Conservation (phyloP, 108 stramenopile species). For the Nitzschia putrida region DNA sequence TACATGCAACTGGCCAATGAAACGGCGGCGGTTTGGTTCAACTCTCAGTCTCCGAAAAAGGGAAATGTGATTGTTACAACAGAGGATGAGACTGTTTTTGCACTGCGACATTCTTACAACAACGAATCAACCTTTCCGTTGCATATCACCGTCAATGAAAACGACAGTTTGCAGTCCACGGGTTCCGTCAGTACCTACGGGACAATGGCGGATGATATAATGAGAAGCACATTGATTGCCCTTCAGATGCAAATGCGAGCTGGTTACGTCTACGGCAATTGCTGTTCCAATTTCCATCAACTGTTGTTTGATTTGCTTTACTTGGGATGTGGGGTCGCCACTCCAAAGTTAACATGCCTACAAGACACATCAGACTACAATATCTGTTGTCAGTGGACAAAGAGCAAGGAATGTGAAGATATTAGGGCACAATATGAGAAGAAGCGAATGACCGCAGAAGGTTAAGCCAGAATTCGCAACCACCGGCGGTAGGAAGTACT, state of each 20-base stretch:
- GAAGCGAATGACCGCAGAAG: too few species aligned
- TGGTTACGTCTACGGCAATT: slow-evolving; percentile 24
- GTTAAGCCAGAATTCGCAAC: too few species aligned
- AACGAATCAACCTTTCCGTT: slow-evolving; percentile 14
- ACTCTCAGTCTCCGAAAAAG: background rate
- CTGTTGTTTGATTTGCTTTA: slow-evolving; percentile 22
- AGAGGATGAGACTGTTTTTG: slow-evolving; percentile 10
- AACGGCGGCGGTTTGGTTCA: background rate
- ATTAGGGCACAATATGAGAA: too few species aligned
- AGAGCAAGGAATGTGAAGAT: background rate
- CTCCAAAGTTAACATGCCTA: background rate
- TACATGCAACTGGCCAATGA: slow-evolving; percentile 21
- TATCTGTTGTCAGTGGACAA: slow-evolving; percentile 5
- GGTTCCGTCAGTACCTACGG: slow-evolving; percentile 2
- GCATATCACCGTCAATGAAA: slow-evolving; percentile 18
- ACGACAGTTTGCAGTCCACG: slow-evolving; percentile 21
- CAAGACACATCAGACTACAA: slow-evolving; percentile 9
- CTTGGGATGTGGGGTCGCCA: slow-evolving; percentile 24
- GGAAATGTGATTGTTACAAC: slow-evolving; percentile 24
- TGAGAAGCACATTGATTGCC: slow-evolving; percentile 25
- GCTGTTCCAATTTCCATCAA: slow-evolving; percentile 37
- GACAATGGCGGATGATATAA: slow-evolving; percentile 20
- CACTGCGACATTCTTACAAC: background rate
- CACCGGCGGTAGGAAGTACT: background rate
- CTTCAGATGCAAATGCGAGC: slow-evolving; percentile 27